These are phyloP conservation scores for Teunomyces stri DNA, from an alignment of 805 yeast genomes.

Conservation along the genomic window DNA sequence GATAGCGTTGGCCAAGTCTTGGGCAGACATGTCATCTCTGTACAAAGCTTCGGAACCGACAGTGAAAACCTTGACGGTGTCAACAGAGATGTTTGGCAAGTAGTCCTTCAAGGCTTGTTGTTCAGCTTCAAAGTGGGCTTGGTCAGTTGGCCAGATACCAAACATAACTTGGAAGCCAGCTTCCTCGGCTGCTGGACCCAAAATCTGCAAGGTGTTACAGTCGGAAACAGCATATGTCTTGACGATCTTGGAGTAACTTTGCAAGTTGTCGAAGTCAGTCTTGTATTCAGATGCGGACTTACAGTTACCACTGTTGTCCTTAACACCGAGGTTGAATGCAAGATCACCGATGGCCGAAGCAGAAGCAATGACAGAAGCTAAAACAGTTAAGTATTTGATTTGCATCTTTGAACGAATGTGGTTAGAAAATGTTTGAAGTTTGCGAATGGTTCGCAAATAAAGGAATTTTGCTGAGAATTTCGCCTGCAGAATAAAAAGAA, in stretches of 20 bases:
- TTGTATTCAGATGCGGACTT: conserved; percentile 70
- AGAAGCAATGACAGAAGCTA: conserved; percentile 49
- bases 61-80: conserved; percentile 69
- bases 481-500: conserved; percentile 1
- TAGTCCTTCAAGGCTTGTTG: conserved; percentile 64
- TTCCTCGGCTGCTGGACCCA: conserved; percentile 84
- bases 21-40: conserved; percentile 81
- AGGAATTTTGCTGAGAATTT: not conserved
- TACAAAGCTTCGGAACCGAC: conserved; percentile 97
- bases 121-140: conserved; percentile 71
- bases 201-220: conserved; percentile 80
- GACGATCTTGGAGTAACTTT: conserved; percentile 59
- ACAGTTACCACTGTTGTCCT: conserved; percentile 72
- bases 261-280: conserved; percentile 60
- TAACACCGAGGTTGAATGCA: conserved; percentile 81
- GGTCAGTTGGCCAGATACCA: conserved; percentile 95
- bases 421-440: not conserved
- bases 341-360: conserved; percentile 64
- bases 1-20: conserved; percentile 68
- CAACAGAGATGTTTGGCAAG: conserved; percentile 69
- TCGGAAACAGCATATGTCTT: conserved; percentile 92
- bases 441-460: conserved; percentile 2
- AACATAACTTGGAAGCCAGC: conserved; percentile 74
- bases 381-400: conserved; percentile 40
- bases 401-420: conserved; percentile 26